phyloP scores from a whole-genome alignment of 2,329 filamentous ascomycete genomes.

The Ophiocordyceps australis region DNA sequence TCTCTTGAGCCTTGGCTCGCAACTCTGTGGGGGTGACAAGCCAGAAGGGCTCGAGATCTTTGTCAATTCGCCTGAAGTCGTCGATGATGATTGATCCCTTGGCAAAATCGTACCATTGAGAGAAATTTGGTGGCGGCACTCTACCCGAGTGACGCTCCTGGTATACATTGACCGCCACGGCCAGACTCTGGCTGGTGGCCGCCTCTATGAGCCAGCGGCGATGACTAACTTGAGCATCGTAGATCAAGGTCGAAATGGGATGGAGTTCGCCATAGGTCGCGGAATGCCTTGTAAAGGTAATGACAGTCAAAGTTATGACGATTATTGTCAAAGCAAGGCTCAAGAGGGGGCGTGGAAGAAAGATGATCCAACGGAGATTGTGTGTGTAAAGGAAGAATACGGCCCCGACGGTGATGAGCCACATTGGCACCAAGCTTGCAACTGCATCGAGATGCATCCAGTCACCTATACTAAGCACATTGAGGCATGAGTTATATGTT shows the following conservation, averaged over 20 bases:
- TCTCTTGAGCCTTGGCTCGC: slow-evolving; percentile 32
- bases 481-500: slow-evolving; percentile 14
- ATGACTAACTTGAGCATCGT: slow-evolving; percentile 24
- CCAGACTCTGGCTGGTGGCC: slow-evolving; percentile 25
- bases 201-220: slow-evolving; percentile 30
- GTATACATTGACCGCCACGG: slow-evolving; percentile 28
- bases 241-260: slow-evolving; percentile 29
- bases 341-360: slow-evolving; percentile 21
- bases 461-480: slow-evolving; percentile 19
- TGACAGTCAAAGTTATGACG: slow-evolving; percentile 17
- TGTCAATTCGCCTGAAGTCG: slow-evolving; percentile 62
- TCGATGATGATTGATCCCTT: slow-evolving; percentile 58
- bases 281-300: slow-evolving; percentile 12
- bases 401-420: slow-evolving; percentile 20
- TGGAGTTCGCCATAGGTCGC: slow-evolving; percentile 17
- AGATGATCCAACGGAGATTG: slow-evolving; percentile 22
- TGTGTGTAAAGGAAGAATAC: slow-evolving; percentile 22
- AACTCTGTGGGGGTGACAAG: slow-evolving; percentile 49
- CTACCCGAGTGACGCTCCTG: slow-evolving; percentile 38
- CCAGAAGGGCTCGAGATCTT: slow-evolving; percentile 64
- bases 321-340: slow-evolving; percentile 18
- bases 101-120: slow-evolving; percentile 71
- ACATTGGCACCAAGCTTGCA: slow-evolving; percentile 18
- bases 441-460: slow-evolving; percentile 23
- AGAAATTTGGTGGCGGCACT: slow-evolving; percentile 62